Conservation (phyloP, 805 yeast species). For the Teunomyces barrocoloradensis region DNA sequence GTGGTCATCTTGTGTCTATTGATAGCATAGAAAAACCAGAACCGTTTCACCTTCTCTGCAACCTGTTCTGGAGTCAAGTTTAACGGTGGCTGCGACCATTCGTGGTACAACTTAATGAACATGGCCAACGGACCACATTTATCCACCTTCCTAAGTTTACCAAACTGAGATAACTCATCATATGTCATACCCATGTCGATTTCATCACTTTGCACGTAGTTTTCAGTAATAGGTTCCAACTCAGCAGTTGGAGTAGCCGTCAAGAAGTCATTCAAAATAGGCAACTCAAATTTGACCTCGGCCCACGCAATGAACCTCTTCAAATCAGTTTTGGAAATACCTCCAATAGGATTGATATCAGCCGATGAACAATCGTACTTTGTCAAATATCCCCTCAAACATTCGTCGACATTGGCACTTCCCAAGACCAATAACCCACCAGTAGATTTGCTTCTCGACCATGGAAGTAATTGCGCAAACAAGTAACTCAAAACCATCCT, state of each 20-base stretch:
- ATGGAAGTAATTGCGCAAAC: conserved; percentile 92
- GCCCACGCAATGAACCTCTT: conserved; percentile 86
- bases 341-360: conserved; percentile 98
- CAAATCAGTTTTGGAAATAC: conserved; percentile 91
- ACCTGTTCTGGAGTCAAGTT: conserved; percentile 76
- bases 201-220: conserved; percentile 94
- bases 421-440: conserved; percentile 91
- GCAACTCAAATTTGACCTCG: conserved; percentile 61
- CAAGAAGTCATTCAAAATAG: conserved; percentile 73
- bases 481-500: conserved; percentile 93
- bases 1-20: conserved; percentile 97
- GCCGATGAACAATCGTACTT: conserved; percentile 98
- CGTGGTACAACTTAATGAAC: conserved; percentile 86
- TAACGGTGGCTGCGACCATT: conserved; percentile 74
- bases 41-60: conserved; percentile 88
- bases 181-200: conserved; percentile 98
- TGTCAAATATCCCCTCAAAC: conserved; percentile 90
- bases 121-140: conserved; percentile 96
- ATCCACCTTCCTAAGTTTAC: conserved; percentile 83
- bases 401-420: conserved; percentile 96
- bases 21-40: conserved; percentile 90
- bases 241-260: conserved; percentile 98
- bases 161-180: conserved; percentile 88
- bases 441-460: conserved; percentile 72
- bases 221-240: conserved; percentile 89